Evolutionary conservation across 768 basidiomycete species (phyloP), one percentile per base, ranked within the genome.

Genomic region (Boletus eberwhitei): DNA sequence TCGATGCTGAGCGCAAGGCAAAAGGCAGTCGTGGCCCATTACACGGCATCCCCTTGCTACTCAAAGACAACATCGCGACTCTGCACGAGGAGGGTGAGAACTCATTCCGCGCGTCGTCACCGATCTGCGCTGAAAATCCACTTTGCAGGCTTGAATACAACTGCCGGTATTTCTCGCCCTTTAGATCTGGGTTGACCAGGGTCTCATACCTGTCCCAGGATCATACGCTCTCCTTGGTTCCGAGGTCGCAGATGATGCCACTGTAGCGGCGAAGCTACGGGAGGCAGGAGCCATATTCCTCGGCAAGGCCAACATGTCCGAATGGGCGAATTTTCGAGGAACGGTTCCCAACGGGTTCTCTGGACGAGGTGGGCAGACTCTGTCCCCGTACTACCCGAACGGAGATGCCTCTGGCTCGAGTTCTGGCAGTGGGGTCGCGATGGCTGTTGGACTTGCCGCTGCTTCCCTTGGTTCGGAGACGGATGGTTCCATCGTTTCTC

Each of bases 21-120:
- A 65, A 59, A 22, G 79, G 81, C 3, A 71, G 74, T 36, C 74
- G 80, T 37, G 75, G 81, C 11, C 64, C 64, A 5, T 56, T 85
- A 48, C 83, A 85, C 60, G 84, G 84, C 0, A 85, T 85, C 38
- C 83, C 82, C 0, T 66, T 84, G n/a, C 60, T 85, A 8, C 61
- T 85, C 32, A 84, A 85, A 64, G 83, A 73, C 54, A 74, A 73
- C 55, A 69, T 74, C 24, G 72, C 71, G 8, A 74, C 72, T 13
- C 26, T 66, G n/a, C 52, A 64, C 56, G 52, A 62, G 19, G 72
- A 74, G 38, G 66, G 68, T 67, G 55, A 52, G 67, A 42, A 8
- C 13, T 12, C 29, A 1, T 41, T 31, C 40, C 8, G 24, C 5
- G 1, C 21, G 3, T 41, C n/a, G 4, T 17, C 8, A 12, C 31